Conservation (phyloP, 805 yeast genomes). For the Ogataea pini region DNA sequence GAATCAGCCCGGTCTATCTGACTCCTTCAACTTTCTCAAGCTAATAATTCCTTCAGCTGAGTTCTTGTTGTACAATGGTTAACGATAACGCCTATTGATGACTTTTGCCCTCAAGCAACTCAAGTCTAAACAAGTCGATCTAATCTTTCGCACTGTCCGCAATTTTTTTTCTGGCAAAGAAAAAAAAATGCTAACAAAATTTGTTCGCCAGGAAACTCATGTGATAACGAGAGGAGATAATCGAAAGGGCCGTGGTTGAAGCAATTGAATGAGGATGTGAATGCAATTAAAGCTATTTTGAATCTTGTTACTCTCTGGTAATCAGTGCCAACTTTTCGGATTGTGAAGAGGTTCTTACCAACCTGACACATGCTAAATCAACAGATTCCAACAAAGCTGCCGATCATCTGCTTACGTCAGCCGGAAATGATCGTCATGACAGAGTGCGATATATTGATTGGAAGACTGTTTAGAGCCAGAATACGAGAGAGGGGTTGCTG, state of each 20-base stretch:
- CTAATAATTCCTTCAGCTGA: not conserved
- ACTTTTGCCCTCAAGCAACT: conserved; percentile 5
- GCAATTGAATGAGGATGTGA: too few relatives aligned
- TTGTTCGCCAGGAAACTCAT: conserved; percentile 4
- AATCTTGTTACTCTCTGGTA: too few relatives aligned
- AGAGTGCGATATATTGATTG: too few relatives aligned
- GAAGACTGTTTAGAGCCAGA: too few relatives aligned
- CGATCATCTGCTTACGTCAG: not conserved
- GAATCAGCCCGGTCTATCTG: too few relatives aligned
- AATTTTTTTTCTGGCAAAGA: conserved; percentile 7
- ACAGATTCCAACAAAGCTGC: not conserved
- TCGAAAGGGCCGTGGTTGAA: too few relatives aligned
- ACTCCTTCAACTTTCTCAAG: not conserved
- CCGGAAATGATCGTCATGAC: not conserved
- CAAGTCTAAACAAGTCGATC: conserved; percentile 3
- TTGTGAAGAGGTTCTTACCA: too few relatives aligned
- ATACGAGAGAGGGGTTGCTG: too few relatives aligned
- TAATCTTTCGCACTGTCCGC: conserved; percentile 9
- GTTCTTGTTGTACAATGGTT: not conserved
- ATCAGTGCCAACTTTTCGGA: too few relatives aligned
- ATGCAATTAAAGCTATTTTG: too few relatives aligned
- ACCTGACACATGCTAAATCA: not conserved
- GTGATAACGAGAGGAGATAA: conserved; percentile 7
- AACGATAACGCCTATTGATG: not conserved
- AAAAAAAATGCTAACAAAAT: not conserved